Evolutionary conservation across 805 yeast species (phyloP).

Genomic region (Kazachstania taianensis): DNA sequence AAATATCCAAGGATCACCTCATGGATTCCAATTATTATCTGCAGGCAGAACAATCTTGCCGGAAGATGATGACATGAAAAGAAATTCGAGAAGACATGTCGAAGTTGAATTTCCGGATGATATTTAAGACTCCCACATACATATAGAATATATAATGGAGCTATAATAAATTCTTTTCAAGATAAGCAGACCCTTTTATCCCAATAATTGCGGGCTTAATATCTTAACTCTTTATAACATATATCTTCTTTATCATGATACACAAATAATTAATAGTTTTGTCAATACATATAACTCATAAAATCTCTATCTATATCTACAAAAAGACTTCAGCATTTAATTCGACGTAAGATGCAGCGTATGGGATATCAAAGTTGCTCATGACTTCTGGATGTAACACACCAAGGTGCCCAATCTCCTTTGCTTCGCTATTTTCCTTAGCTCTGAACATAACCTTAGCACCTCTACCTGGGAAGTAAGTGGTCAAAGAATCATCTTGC

Average conservation of each 20-base stretch:
- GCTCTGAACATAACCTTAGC: conserved; percentile 75
- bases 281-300: not conserved
- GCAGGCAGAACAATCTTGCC: conserved; percentile 24
- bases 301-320: conserved; percentile 21
- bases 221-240: not conserved
- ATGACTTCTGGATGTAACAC: conserved; percentile 93
- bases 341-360: conserved; percentile 87
- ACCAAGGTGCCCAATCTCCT: conserved; percentile 75
- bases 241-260: not conserved
- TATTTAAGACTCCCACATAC: conserved; percentile 9
- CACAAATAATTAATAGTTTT: not conserved
- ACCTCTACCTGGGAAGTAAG: conserved; percentile 96
- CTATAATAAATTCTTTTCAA: too few species aligned
- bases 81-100: conserved; percentile 10
- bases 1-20: conserved; percentile 1
- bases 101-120: conserved; percentile 26
- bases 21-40: conserved; percentile 16
- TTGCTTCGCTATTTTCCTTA: conserved; percentile 44
- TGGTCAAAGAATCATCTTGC: conserved; percentile 53
- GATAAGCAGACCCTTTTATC: too few species aligned
- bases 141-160: too few species aligned
- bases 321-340: conserved; percentile 81
- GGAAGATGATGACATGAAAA: conserved; percentile 23
- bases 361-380: conserved; percentile 78
- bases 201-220: too few species aligned